Percentiles rank a stretch among this genome's conserved stretches.
Conservation (phyloP, 2,329 filamentous ascomycete species). For the Coniochaeta hoffmannii region DNA sequence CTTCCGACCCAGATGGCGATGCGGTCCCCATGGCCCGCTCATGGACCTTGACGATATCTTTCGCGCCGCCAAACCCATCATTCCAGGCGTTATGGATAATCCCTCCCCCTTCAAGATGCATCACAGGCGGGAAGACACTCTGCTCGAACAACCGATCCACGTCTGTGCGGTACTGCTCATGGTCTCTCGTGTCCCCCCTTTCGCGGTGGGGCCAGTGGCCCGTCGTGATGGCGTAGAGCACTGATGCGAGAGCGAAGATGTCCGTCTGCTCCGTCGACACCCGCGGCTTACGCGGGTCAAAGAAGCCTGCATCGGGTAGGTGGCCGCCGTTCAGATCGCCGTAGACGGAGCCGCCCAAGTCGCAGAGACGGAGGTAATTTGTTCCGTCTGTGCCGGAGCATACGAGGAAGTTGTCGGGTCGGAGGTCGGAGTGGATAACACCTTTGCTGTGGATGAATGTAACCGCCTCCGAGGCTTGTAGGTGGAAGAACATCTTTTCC, state of each 20-base stretch:
- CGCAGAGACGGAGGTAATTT: not conserved
- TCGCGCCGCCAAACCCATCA: not conserved
- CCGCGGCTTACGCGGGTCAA: conserved; percentile 10
- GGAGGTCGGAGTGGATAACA: conserved; percentile 4
- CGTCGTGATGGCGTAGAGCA: conserved; percentile 15
- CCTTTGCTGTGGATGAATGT: conserved; percentile 2
- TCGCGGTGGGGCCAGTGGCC: conserved; percentile 11
- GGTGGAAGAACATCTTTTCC: not conserved
- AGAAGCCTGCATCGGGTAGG: conserved; percentile 10
- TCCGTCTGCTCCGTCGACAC: conserved; percentile 11
- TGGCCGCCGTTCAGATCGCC: conserved; percentile 3
- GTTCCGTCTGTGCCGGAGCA: not conserved
- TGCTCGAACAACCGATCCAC: not conserved
- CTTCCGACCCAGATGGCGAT: not conserved
- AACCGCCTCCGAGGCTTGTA: conserved; percentile 1
- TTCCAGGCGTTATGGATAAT: not conserved
- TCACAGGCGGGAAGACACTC: not conserved
- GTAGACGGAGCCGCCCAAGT: conserved; percentile 3
- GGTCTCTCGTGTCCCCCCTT: not conserved
- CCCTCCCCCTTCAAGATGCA: not conserved
- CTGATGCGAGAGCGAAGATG: conserved; percentile 16
- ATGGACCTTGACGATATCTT: conserved; percentile 1
- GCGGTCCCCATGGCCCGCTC: not conserved
- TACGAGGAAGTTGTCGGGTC: conserved; percentile 5
- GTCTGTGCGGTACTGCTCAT: not conserved